Evolutionary conservation across 306 rosid genomes (phyloP).

Genomic region (Glycine latifolia): DNA sequence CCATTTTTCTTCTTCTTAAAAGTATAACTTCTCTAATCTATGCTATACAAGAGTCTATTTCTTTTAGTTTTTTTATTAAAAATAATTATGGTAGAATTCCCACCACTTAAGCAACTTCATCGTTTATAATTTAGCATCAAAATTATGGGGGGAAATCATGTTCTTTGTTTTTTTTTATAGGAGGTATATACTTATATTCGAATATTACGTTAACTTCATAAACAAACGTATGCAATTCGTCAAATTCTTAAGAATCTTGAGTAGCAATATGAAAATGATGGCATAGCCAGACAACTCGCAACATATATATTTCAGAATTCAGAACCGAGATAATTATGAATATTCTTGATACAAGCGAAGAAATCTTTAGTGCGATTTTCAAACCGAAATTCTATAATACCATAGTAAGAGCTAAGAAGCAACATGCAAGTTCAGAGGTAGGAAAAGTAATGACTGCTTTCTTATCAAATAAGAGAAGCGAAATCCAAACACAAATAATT

Average conservation of each 20-base stretch:
- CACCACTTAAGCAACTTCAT: too few species aligned
- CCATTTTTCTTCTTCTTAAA: too few species aligned
- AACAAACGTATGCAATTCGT: neutral
- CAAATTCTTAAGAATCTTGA: constrained; percentile 6
- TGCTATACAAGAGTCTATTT: too few species aligned
- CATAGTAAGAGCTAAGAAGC: neutral
- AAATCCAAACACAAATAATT: constrained; percentile 2
- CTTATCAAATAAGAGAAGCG: neutral
- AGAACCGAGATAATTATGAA: neutral
- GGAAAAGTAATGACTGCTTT: constrained; percentile 23
- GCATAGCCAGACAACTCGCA: constrained; percentile 18
- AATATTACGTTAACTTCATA: neutral
- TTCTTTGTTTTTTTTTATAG: neutral
- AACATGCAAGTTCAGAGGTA: neutral
- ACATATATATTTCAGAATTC: neutral
- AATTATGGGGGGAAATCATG: too few species aligned
- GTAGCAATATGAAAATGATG: neutral
- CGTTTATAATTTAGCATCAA: too few species aligned
- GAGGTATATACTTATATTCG: neutral
- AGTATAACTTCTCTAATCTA: too few species aligned
- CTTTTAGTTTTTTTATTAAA: too few species aligned
- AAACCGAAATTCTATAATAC: constrained; percentile 2
- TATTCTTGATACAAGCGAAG: neutral
- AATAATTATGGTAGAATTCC: too few species aligned
- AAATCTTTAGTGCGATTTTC: neutral